These are phyloP conservation scores for Gymnopus androsaceus DNA, from an alignment of 1,284 basidiomycete genomes.

Conservation along the genomic window DNA sequence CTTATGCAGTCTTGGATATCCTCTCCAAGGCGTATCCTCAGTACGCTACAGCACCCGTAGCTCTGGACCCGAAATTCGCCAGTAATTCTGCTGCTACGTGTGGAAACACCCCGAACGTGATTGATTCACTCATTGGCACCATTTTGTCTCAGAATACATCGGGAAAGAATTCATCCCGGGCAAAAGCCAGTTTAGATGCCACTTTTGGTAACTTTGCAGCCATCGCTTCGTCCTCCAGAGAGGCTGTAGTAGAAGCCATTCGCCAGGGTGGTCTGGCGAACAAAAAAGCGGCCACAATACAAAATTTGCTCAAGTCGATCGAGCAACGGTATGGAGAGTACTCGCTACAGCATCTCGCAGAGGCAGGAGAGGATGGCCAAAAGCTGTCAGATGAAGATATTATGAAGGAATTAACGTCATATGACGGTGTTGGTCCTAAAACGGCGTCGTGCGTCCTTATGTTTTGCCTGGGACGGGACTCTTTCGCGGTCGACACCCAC, in stretches of 20 bases:
- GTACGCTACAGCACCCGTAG: slow-evolving; percentile 23
- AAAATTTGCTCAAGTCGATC: slow-evolving; percentile 53
- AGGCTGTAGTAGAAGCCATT: slow-evolving; percentile 61
- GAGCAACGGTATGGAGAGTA: slow-evolving; percentile 56
- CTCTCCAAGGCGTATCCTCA: slow-evolving; percentile 37
- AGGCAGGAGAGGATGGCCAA: slow-evolving; percentile 22
- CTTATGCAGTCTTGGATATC: slow-evolving; percentile 46
- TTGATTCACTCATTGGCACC: slow-evolving; percentile 73
- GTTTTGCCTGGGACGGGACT: slow-evolving; percentile 73
- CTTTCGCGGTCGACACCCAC: slow-evolving; percentile 81
- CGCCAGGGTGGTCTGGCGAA: slow-evolving; percentile 72
- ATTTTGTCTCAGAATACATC: slow-evolving; percentile 79
- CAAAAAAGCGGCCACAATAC: slow-evolving; percentile 72
- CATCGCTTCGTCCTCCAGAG: slow-evolving; percentile 54
- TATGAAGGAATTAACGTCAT: slow-evolving; percentile 70
- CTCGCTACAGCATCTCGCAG: slow-evolving; percentile 58
- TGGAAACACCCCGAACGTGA: slow-evolving; percentile 61
- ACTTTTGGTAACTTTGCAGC: slow-evolving; percentile 67
- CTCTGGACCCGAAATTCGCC: slow-evolving; percentile 23
- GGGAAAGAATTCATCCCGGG: slow-evolving; percentile 60
- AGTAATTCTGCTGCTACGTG: slow-evolving; percentile 53
- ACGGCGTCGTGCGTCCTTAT: slow-evolving; percentile 78
- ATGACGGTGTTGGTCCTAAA: slow-evolving; percentile 76
- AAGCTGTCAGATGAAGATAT: slow-evolving; percentile 53
- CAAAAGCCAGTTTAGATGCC: slow-evolving; percentile 60